Base-by-base conservation (phyloP, 352 stramenopile species). In the Pythium brassicae region DNA sequence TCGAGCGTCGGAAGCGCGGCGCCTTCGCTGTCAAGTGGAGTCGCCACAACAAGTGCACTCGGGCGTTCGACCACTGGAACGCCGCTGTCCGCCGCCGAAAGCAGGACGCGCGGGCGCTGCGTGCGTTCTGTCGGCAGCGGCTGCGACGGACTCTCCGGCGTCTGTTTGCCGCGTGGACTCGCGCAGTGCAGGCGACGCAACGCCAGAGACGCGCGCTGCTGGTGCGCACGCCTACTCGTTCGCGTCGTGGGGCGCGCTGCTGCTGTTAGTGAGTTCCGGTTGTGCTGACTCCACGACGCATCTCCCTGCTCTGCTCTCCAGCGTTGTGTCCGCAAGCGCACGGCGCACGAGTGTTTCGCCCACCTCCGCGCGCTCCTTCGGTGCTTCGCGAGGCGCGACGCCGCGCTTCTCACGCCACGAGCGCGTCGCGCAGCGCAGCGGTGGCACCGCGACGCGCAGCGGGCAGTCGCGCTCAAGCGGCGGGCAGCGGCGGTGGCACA, bases 1-100 rank as follows among this genome's bases (percentile, higher is more conserved):
- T 59, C n/a, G 53, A 59, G 20, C 20, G 8, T 12, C 40, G 35
- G 43, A 59, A 59, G 17, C 53, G 53, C 15, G 15, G 12, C 5
- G 12, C 7, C 4, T 59, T 59, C 20, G 29, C 53, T n/a, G 22
- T 25, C 10, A 15, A 19, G 32, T 59, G 53, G 53, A 35, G 34
- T 17, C 29, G 22, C 3, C 53, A 59, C 17, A 26, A 57, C 4
- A 17, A 14, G 19, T 57, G 51, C 17, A 23, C 51, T 3, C 39
- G 37, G 4, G 26, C 12, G 19, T 50, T 57, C 27, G 51, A 57
- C n/a, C 39, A 32, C 19, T 57, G 51, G 51, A 50, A 29, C 26
- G 40, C 25, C 27, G 25, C n/a, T 7, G 19, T 22, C 4, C 17
- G n/a, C 15, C 51, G 51, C 4, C 25, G n/a, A 42, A 40, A 57